Conservation (phyloP, 495 filamentous ascomycete species). For the Penicillium samsonianum region DNA sequence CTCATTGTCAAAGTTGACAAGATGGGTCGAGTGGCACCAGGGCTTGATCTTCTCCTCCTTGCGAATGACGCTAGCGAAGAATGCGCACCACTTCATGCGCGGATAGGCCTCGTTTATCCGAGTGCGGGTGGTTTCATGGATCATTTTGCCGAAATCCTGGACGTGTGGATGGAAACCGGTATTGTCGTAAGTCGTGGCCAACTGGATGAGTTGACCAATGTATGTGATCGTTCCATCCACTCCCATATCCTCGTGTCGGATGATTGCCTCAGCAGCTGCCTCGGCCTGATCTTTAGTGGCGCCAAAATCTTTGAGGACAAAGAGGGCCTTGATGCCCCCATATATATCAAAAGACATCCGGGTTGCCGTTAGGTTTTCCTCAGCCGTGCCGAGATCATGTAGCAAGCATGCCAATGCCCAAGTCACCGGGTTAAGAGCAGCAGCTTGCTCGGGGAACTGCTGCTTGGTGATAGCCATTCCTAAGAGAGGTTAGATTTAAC, state of each 20-base stretch:
- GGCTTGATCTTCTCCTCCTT: conserved; percentile 65
- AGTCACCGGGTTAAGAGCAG: conserved; percentile 34
- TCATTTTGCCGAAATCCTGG: conserved; percentile 16
- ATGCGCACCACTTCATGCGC: conserved; percentile 25
- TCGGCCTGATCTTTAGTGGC: conserved; percentile 40
- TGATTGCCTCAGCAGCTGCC: conserved; percentile 69
- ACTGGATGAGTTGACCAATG: conserved; percentile 68
- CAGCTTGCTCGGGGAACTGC: conserved; percentile 26
- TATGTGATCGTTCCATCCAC: conserved; percentile 64
- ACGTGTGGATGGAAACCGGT: conserved; percentile 25
- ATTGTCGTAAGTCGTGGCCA: conserved; percentile 76
- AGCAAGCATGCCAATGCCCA: conserved; percentile 65
- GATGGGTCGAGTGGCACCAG: conserved; percentile 71
- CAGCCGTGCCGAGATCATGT: conserved; percentile 72
- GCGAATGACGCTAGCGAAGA: conserved; percentile 41
- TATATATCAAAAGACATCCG: conserved; percentile 52
- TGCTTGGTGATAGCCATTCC: conserved; percentile 33
- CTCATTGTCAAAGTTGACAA: conserved; percentile 61
- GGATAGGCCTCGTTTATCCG: conserved; percentile 25
- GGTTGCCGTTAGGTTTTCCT: conserved; percentile 59
- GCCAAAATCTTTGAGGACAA: conserved; percentile 58
- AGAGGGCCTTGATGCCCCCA: conserved; percentile 45
- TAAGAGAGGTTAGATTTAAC: conserved; percentile 2
- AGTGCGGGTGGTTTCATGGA: conserved; percentile 18
- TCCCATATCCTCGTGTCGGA: conserved; percentile 72